Percentiles rank a stretch among this genome's conserved stretches.
Evolutionary conservation across 1,284 basidiomycete genomes (phyloP).

Genomic region (Cutaneotrichosporon mucoides): DNA sequence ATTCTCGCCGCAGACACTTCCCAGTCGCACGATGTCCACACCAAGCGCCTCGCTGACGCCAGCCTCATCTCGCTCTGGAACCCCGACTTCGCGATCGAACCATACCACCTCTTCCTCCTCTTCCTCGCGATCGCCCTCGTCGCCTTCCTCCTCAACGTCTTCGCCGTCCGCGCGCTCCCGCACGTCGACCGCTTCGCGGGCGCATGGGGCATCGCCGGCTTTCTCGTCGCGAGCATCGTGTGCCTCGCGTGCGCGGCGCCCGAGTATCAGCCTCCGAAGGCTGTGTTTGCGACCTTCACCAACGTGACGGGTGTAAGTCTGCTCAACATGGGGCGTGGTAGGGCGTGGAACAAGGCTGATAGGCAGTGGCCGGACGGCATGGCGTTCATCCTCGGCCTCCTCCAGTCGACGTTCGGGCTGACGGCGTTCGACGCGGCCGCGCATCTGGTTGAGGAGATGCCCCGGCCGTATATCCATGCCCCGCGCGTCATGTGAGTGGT

Average conservation of each 20-base stretch:
- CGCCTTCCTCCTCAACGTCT: conserved; percentile 10
- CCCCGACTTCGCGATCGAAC: background rate
- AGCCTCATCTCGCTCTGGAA: conserved; percentile 36
- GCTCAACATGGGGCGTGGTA: too few species aligned
- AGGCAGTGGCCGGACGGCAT: conserved; percentile 18
- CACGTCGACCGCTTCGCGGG: conserved; percentile 24
- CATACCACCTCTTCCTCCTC: conserved; percentile 10
- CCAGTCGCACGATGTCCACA: too few species aligned
- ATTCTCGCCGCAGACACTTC: too few species aligned
- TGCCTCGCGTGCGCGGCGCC: conserved; percentile 8
- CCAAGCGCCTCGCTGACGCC: conserved; percentile 5
- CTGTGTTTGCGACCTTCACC: conserved; percentile 42
- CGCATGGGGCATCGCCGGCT: conserved; percentile 31
- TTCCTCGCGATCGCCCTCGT: conserved; percentile 4
- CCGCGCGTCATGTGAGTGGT: conserved; percentile 28
- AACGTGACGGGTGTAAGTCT: conserved; percentile 25
- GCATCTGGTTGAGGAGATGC: conserved; percentile 46
- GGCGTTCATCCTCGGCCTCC: conserved; percentile 45
- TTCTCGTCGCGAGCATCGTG: conserved; percentile 38
- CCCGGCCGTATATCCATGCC: conserved; percentile 27
- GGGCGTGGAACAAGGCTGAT: background rate
- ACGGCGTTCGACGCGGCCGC: conserved; percentile 26
- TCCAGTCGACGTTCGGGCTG: conserved; percentile 26
- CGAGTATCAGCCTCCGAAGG: conserved; percentile 36
- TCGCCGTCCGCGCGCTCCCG: conserved; percentile 11